Base-by-base conservation (phyloP, 306 rosid species). In the Rubus parviflorus region DNA sequence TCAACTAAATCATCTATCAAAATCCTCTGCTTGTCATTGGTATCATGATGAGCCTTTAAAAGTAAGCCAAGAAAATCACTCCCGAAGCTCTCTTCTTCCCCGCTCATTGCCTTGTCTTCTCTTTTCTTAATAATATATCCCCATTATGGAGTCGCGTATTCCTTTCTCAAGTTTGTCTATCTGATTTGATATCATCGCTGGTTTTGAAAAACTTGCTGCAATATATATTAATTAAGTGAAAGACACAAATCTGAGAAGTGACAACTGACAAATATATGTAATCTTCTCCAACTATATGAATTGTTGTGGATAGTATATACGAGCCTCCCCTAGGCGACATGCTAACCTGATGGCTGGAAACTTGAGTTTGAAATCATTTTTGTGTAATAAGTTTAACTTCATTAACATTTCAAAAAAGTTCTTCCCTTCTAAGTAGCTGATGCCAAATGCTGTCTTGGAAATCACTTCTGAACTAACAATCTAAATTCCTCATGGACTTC, bases 21-120 rank as follows among this genome's bases (percentile, higher is more conserved):
- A 40, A 77, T 68, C 45, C 49, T 63, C 40, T 53, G 43, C 9
- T 19, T 73, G 11, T 58, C 75, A 42, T 66, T 53, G 64, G 61
- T 45, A 68, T 68, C 72, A 52, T 78, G 85, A 43, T 73, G 47
- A 72, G 82, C 79, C 73, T 77, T 73, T 20, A 82, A 15, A 56
- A 77, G 80, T 10, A 56, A 23, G 12, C 82, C 76, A 45, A 82
- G 79, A 73, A 76, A 75, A 71, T 81, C 84, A 70, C 60, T 54
- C 20, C 78, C 84, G 25, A 17, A 76, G 68, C 60, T 51, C 43
- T 25, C 70, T 41, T 6, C 70, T 46, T 76, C 73, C 71, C 37
- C 57, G 12, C 16, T 58, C 15, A 13, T 11, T 22, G 16, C 64
- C 64, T 58, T 23, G 0, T 58, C 16, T 23, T 58, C 38, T 23